Evolutionary conservation across 2,329 filamentous ascomycete genomes (phyloP).

Genomic region (Domatiomyces globalis): DNA sequence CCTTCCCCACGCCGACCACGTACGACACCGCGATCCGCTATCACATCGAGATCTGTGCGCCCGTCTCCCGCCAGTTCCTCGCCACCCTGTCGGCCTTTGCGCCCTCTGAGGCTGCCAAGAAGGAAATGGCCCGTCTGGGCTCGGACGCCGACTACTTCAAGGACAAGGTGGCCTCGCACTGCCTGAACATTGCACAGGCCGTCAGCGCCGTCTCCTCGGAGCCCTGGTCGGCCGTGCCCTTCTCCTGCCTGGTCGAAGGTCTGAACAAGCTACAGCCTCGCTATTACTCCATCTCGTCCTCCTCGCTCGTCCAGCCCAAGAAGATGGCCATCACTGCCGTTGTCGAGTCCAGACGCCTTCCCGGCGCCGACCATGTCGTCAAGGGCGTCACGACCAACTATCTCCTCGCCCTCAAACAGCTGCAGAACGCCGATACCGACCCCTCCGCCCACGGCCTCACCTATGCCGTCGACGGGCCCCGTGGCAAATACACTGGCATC

Average conservation of each 20-base stretch:
- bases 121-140: slow-evolving; percentile 77
- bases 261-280: slow-evolving; percentile 90
- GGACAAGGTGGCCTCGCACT: slow-evolving; percentile 63
- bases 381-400: slow-evolving; percentile 97
- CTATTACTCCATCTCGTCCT: slow-evolving; percentile 99
- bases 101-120: slow-evolving; percentile 68
- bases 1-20: slow-evolving; percentile 92
- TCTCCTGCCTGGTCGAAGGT: slow-evolving; percentile 88
- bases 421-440: slow-evolving; percentile 76
- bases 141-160: slow-evolving; percentile 93
- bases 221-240: slow-evolving; percentile 72
- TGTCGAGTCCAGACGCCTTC: slow-evolving; percentile 68
- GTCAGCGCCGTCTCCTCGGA: slow-evolving; percentile 59
- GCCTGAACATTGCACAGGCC: slow-evolving; percentile 80
- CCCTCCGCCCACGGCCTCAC: slow-evolving; percentile 72
- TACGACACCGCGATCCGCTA: slow-evolving; percentile 88
- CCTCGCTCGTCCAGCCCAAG: slow-evolving; percentile 82
- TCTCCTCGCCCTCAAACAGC: slow-evolving; percentile 83
- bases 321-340: slow-evolving; percentile 92
- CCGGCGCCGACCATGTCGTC: slow-evolving; percentile 63
- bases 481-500: slow-evolving; percentile 94
- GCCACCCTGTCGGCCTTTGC: slow-evolving; percentile 78
- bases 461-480: slow-evolving; percentile 74
- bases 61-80: slow-evolving; percentile 90
- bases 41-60: slow-evolving; percentile 91